Base-by-base conservation (phyloP, 164 flowering plant genomes). In the Umbilicus rupestris region DNA sequence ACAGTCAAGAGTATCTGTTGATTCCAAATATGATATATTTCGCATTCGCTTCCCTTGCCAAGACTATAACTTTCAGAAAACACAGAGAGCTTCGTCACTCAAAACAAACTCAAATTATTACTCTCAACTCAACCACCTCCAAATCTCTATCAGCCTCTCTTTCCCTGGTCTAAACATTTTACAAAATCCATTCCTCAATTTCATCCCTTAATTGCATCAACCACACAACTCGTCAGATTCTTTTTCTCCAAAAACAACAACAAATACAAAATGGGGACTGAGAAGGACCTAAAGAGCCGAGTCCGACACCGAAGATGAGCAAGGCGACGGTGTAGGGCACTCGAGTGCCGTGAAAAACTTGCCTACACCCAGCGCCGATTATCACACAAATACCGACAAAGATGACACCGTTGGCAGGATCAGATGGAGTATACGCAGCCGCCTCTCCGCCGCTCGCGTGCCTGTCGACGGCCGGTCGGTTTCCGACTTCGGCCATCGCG, bases 261-360 rank as follows among this genome's bases (percentile, higher is more conserved):
- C 16, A 41, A 41, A 41, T 6, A 41, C 7, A 28, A 19, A 26
- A 26, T 41, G 29, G 66, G 62, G 44, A 41, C 10, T 41, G 12
- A 41, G 15, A 26, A 52, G 37, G n/a, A 93, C 98, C 98, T 60
- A 93, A 65, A 15, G 96, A 79, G 58, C 98, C 97, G 65, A 90
- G 87, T 17, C 76, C 92, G 63, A 90, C 79, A 70, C 98, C 97
- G 55, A 90, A 70, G 52, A 93, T 46, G 66, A 93, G 97, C 72
- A 93, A 70, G 24, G 91, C 95, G 46, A 86, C 96, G 1, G 98
- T 90, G 79, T 93, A 93, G 29, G 98, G 98, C 29, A 93, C 95
- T 64, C 87, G 75, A 35, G 98, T 87, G 0, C 98, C 97, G 19
- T 90, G 85, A 28, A 93, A 81, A 5, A 85, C 59, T 68, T 93